These are phyloP conservation scores for Silybum marianum DNA, from an alignment of 129 eudicot species.

Conservation along the genomic window DNA sequence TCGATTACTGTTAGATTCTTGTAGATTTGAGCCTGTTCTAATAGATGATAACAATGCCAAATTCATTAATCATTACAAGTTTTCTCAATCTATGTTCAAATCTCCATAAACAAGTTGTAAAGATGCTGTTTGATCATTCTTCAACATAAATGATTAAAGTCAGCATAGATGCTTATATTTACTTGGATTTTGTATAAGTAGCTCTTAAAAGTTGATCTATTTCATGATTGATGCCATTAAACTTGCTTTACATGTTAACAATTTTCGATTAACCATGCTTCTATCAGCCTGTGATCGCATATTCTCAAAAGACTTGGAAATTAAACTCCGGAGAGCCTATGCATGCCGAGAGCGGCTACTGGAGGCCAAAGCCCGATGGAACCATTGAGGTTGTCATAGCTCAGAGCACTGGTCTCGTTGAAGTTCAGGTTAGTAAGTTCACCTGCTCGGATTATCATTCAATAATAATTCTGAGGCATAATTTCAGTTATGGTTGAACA, in stretches of 20 bases:
- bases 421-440: conserved; percentile 49
- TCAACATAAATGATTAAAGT: neutral
- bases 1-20: neutral
- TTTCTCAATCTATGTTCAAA: neutral
- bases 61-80: neutral
- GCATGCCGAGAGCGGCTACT: conserved; percentile 83
- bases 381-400: conserved; percentile 74
- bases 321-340: conserved; percentile 64
- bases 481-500: neutral
- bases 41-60: neutral
- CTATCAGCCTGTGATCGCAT: conserved; percentile 59
- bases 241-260: neutral
- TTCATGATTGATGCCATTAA: neutral
- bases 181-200: neutral
- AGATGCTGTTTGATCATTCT: neutral
- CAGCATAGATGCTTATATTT: neutral
- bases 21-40: neutral
- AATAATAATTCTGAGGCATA: neutral
- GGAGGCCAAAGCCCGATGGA: conserved; percentile 76
- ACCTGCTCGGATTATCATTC: conserved; percentile 2
- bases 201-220: neutral
- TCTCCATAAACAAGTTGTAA: neutral
- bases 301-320: conserved; percentile 85
- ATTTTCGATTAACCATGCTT: neutral
- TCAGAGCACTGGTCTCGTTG: conserved; percentile 79